Evolutionary conservation across 2,329 filamentous ascomycete genomes (phyloP).

Genomic region (Ophiocordyceps robertsii): DNA sequence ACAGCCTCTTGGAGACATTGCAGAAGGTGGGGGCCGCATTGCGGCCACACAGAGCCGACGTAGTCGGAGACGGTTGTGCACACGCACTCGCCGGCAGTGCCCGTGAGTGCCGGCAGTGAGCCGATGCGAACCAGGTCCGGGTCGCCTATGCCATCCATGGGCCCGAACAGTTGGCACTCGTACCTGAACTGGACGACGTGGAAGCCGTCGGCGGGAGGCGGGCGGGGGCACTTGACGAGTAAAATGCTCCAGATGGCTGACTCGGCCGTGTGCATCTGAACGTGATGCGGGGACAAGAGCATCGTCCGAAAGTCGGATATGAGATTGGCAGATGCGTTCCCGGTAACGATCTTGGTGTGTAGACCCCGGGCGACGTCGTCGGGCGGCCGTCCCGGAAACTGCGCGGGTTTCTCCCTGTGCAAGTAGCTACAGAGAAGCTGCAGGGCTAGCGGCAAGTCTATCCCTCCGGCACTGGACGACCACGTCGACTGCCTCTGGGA

Average conservation of each 20-base stretch:
- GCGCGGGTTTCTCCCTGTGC: conserved; percentile 19
- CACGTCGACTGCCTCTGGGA: conserved; percentile 17
- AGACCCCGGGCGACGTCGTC: conserved; percentile 13
- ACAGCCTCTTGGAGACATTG: background rate
- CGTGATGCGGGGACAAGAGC: conserved; percentile 19
- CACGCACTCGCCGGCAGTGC: conserved; percentile 18
- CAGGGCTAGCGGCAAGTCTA: conserved; percentile 19
- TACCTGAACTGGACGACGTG: conserved; percentile 22
- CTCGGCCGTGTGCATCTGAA: conserved; percentile 24
- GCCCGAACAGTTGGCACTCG: conserved; percentile 18
- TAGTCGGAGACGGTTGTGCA: conserved; percentile 16
- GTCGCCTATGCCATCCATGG: conserved; percentile 14
- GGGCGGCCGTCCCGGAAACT: conserved; percentile 18
- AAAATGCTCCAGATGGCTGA: conserved; percentile 23
- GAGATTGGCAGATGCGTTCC: conserved; percentile 5
- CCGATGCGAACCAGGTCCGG: conserved; percentile 11
- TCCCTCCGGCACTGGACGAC: conserved; percentile 17
- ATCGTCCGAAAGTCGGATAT: conserved; percentile 15
- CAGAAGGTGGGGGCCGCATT: background rate
- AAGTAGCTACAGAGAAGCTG: conserved; percentile 22
- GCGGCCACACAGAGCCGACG: background rate
- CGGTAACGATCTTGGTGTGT: background rate
- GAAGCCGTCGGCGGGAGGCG: conserved; percentile 19
- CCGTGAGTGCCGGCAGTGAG: conserved; percentile 18
- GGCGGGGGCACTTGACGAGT: conserved; percentile 16